phyloP scores from a whole-genome alignment of 2,329 filamentous ascomycete species.

The Elsinoe ampelina region DNA sequence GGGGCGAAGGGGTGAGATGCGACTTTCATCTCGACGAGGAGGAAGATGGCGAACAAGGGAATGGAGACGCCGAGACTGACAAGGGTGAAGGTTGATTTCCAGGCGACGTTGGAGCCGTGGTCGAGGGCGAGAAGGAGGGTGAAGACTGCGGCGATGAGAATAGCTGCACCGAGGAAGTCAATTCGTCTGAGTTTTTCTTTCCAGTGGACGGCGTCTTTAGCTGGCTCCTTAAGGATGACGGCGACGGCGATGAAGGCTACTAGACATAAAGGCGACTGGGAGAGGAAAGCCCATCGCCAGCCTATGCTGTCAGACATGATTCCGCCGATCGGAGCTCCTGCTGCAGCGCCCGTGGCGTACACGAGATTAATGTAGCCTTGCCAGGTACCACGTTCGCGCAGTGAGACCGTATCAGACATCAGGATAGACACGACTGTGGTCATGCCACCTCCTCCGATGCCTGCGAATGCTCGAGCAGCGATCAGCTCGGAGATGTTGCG shows the following conservation, averaged over 20 bases:
- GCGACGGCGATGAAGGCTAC: slow-evolving; percentile 56
- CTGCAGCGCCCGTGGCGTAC: slow-evolving; percentile 57
- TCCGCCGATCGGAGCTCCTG: slow-evolving; percentile 62
- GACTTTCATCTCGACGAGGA: slow-evolving; percentile 58
- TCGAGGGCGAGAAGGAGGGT: slow-evolving; percentile 61
- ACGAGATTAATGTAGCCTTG: slow-evolving; percentile 67
- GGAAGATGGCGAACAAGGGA: slow-evolving; percentile 55
- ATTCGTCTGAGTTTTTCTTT: slow-evolving; percentile 55
- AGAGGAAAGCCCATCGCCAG: slow-evolving; percentile 69
- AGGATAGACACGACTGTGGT: slow-evolving; percentile 60
- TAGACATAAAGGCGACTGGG: slow-evolving; percentile 59
- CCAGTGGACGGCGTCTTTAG: slow-evolving; percentile 52
- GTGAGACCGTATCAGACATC: slow-evolving; percentile 59
- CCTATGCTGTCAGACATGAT: slow-evolving; percentile 63
- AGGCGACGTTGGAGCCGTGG: slow-evolving; percentile 61
- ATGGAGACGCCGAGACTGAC: slow-evolving; percentile 47
- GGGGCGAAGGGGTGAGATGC: slow-evolving; percentile 67
- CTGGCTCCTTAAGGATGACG: slow-evolving; percentile 53
- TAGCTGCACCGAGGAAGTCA: slow-evolving; percentile 62
- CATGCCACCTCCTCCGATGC: slow-evolving; percentile 64
- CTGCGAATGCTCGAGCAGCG: slow-evolving; percentile 52
- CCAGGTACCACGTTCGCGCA: slow-evolving; percentile 62
- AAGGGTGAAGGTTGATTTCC: slow-evolving; percentile 52
- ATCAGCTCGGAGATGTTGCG: slow-evolving; percentile 57
- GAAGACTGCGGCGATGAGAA: slow-evolving; percentile 57